Evolutionary conservation across 768 basidiomycete species (phyloP).

Genomic region (Amanita pallidorosea): DNA sequence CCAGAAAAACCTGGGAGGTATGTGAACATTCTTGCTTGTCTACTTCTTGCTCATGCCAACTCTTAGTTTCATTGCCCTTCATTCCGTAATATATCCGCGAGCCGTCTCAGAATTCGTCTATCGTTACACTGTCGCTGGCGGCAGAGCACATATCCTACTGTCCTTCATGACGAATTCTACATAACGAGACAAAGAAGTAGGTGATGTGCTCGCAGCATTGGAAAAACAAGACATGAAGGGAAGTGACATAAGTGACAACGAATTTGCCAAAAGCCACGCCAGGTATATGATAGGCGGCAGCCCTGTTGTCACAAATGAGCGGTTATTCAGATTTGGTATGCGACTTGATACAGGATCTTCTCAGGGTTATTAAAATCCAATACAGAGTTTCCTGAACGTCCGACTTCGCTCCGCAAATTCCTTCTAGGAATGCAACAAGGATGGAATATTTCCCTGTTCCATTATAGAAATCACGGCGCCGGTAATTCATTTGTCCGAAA

Average conservation of each 20-base stretch:
- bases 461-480: constrained; percentile 96
- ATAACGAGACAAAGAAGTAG: constrained; percentile 49
- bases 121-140: constrained; percentile 63
- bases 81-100: constrained; percentile 82
- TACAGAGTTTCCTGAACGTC: constrained; percentile 92
- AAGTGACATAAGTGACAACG: constrained; percentile 86
- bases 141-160: constrained; percentile 76
- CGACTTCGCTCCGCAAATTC: constrained; percentile 85
- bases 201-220: constrained; percentile 53
- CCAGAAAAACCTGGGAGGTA: constrained; percentile 90
- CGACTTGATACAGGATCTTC: constrained; percentile 8
- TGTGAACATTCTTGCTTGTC: constrained; percentile 11
- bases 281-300: constrained; percentile 93
- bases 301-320: constrained; percentile 67
- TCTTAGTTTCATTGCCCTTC: constrained; percentile 74
- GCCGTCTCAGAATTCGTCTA: constrained; percentile 95
- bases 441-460: constrained; percentile 96
- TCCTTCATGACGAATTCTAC: constrained; percentile 77
- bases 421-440: constrained; percentile 68
- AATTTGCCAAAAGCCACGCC: constrained; percentile 90
- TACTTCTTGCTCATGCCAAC: not conserved
- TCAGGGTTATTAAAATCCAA: not conserved
- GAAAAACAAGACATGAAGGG: constrained; percentile 66
- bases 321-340: constrained; percentile 89
- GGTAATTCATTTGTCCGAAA: constrained; percentile 37